Percentiles rank a stretch among this genome's conserved stretches.
These are phyloP conservation scores for Zoysia japonica DNA, from an alignment of 176 grass and related monocot genomes.

Conservation along the genomic window DNA sequence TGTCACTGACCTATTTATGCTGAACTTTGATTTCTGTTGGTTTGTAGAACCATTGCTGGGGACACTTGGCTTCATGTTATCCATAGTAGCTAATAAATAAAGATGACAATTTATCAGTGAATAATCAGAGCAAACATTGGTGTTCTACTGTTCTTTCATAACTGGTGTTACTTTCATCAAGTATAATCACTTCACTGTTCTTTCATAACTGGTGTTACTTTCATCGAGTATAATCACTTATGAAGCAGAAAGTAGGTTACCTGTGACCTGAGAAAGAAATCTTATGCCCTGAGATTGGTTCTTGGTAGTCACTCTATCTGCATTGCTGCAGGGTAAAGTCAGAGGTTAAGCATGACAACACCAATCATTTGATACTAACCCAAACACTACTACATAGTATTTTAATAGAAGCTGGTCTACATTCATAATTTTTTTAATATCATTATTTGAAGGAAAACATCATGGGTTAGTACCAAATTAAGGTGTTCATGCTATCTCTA, in stretches of 20 bases:
- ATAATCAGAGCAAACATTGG: not conserved
- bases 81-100: slow-evolving; percentile 41
- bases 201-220: slow-evolving; percentile 8
- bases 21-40: slow-evolving; percentile 38
- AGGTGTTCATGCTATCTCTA: not conserved
- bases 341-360: slow-evolving; percentile 12
- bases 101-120: not conserved
- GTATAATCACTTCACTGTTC: not conserved
- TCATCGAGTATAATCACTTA: not conserved
- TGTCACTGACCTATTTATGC: slow-evolving; percentile 46
- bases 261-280: slow-evolving; percentile 92
- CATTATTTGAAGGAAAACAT: not conserved
- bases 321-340: slow-evolving; percentile 55
- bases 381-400: not conserved
- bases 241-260: slow-evolving; percentile 31
- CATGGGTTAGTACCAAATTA: not conserved
- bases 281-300: slow-evolving; percentile 88
- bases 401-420: slow-evolving; percentile 2
- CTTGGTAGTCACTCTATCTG: slow-evolving; percentile 82
- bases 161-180: not conserved
- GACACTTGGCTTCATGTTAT: slow-evolving; percentile 32
- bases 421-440: slow-evolving; percentile 1
- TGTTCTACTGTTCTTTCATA: not conserved
- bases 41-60: slow-evolving; percentile 31
- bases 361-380: not conserved